Conservation (phyloP, 2,329 filamentous ascomycete genomes). For the Penicillium sp. region DNA sequence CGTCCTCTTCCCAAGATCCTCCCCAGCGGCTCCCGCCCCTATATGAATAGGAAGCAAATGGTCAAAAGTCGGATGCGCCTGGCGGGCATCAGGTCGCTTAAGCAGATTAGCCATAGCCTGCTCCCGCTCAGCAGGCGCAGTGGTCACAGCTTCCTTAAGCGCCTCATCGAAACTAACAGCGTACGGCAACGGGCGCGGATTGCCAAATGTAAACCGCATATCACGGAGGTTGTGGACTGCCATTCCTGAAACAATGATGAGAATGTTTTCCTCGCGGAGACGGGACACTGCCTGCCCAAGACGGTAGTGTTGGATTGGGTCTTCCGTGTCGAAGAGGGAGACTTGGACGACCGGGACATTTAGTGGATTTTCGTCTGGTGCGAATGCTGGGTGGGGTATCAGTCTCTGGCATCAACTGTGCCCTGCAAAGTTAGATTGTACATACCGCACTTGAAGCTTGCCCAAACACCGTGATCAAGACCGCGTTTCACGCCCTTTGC, state of each 20-base stretch:
- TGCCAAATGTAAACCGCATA: slow-evolving; percentile 47
- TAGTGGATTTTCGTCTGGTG: slow-evolving; percentile 61
- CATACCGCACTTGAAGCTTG: slow-evolving; percentile 59
- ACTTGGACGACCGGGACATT: slow-evolving; percentile 70
- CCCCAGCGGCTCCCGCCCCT: slow-evolving; percentile 55
- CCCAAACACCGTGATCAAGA: slow-evolving; percentile 74
- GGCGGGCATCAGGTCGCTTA: slow-evolving; percentile 53
- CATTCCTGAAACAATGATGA: slow-evolving; percentile 72
- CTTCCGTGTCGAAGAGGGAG: slow-evolving; percentile 64
- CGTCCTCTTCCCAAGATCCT: slow-evolving; percentile 45
- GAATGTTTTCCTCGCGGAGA: slow-evolving; percentile 66
- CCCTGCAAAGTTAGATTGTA: slow-evolving; percentile 3
- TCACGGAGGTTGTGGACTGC: slow-evolving; percentile 69
- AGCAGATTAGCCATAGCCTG: slow-evolving; percentile 48
- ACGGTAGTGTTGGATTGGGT: slow-evolving; percentile 64
- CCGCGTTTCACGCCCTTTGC: slow-evolving; percentile 61
- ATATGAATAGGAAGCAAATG: slow-evolving; percentile 62
- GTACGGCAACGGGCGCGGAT: slow-evolving; percentile 54
- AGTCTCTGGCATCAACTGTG: background rate
- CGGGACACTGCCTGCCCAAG: slow-evolving; percentile 64
- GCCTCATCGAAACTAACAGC: slow-evolving; percentile 64
- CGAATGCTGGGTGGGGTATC: slow-evolving; percentile 51
- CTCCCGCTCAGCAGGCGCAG: slow-evolving; percentile 43
- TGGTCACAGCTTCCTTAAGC: slow-evolving; percentile 62
- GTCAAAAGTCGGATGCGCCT: slow-evolving; percentile 64